phyloP scores from a whole-genome alignment of 345 rosid genomes.

The Eucalyptus erythrocorys region DNA sequence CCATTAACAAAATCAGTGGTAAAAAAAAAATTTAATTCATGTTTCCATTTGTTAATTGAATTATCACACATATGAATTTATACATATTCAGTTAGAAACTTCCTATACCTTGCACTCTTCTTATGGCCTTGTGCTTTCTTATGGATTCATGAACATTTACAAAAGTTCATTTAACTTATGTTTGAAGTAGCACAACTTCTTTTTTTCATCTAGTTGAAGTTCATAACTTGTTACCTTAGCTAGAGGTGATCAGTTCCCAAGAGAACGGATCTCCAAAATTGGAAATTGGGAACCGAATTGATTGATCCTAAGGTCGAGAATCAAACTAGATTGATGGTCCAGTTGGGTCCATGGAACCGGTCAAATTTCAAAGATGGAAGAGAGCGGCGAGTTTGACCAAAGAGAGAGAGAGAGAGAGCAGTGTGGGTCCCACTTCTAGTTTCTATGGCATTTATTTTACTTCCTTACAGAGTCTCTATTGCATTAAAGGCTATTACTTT shows the following conservation, averaged over 20 bases:
- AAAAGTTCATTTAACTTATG: neutral
- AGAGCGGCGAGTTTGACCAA: too few species aligned
- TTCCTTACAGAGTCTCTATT: too few species aligned
- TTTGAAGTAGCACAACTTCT: neutral
- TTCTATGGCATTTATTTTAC: too few species aligned
- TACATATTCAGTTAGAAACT: neutral
- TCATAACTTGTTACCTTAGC: too few species aligned
- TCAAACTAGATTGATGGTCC: too few species aligned
- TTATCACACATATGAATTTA: neutral
- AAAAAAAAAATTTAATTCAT: neutral
- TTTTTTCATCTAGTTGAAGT: neutral
- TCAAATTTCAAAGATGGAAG: too few species aligned
- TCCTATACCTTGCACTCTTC: neutral
- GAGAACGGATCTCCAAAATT: too few species aligned
- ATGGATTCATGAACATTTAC: too few species aligned
- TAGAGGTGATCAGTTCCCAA: fast-evolving
- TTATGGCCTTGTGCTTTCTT: neutral
- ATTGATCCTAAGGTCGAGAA: fast-evolving
- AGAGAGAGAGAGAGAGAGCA: fast-evolving
- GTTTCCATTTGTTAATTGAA: neutral
- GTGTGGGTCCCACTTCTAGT: too few species aligned
- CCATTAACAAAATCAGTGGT: neutral
- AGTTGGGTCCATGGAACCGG: fast-evolving
- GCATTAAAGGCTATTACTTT: too few species aligned
- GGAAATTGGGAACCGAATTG: fast-evolving